Evolutionary conservation across 1,284 basidiomycete species (phyloP).

Genomic region (Serendipita sp.): DNA sequence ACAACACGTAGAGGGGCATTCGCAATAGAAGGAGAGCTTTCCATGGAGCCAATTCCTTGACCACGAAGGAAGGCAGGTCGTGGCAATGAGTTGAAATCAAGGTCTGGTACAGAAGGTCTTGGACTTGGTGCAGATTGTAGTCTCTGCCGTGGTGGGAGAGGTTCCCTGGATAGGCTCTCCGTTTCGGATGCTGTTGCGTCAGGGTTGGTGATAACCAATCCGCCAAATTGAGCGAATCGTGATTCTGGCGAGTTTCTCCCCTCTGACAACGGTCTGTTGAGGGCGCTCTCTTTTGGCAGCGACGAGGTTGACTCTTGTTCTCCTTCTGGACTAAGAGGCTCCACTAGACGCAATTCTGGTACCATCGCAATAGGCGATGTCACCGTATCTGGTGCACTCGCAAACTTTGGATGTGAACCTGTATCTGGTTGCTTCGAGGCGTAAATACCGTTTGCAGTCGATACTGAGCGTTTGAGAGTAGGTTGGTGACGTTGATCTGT

Average conservation of each 20-base stretch:
- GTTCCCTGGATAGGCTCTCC: neutral
- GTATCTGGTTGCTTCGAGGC: neutral
- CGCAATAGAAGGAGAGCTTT: neutral
- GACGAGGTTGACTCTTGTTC: neutral
- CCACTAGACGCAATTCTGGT: neutral
- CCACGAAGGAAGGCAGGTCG: neutral
- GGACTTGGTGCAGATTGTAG: neutral
- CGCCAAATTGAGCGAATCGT: neutral
- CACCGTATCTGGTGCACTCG: neutral
- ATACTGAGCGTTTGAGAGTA: neutral
- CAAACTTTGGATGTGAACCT: neutral
- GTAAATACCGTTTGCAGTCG: constrained; percentile 2
- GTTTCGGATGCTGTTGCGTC: constrained; percentile 2
- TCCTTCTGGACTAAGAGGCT: neutral
- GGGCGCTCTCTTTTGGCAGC: no score
- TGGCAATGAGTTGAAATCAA: neutral
- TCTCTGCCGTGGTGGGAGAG: neutral
- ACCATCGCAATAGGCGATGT: neutral
- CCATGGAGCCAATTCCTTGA: neutral
- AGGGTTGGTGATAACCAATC: constrained; percentile 1
- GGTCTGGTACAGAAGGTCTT: neutral
- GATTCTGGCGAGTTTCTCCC: constrained; percentile 1
- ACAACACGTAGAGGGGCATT: neutral
- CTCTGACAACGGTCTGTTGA: neutral
- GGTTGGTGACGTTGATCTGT: neutral